A percentile compares a stretch with the other conserved stretches of the same genome.
phyloP scores from a whole-genome alignment of 768 basidiomycete species.

The Podaxis carcinomalis region DNA sequence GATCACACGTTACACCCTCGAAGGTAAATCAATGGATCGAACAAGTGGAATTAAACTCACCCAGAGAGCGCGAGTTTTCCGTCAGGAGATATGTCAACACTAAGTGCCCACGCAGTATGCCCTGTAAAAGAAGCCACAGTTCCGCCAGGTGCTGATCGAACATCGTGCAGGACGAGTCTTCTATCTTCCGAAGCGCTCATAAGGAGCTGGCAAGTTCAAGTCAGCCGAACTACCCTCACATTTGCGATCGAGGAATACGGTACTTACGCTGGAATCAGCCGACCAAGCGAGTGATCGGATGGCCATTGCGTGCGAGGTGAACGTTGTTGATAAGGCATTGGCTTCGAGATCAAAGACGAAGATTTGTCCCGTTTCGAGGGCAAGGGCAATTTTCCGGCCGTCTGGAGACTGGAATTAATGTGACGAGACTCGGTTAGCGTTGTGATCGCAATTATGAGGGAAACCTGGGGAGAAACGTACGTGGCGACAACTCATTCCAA shows the following conservation, averaged over 20 bases:
- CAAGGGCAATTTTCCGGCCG: constrained; percentile 75
- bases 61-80: constrained; percentile 76
- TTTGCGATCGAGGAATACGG: constrained; percentile 11
- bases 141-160: constrained; percentile 71
- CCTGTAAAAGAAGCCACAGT: constrained; percentile 84
- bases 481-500: constrained; percentile 71
- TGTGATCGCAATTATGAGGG: background rate
- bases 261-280: constrained; percentile 75
- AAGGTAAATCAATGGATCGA: background rate
- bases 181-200: constrained; percentile 93
- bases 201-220: constrained; percentile 50
- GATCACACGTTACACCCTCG: constrained; percentile 1
- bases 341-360: constrained; percentile 81
- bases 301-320: constrained; percentile 85
- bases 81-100: constrained; percentile 78
- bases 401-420: constrained; percentile 71
- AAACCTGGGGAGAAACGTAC: constrained; percentile 32
- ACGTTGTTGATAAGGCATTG: constrained; percentile 59
- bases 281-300: constrained; percentile 90
- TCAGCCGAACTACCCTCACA: background rate
- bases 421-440: background rate
- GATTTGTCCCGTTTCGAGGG: constrained; percentile 85
- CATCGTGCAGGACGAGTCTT: constrained; percentile 86
- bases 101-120: constrained; percentile 90
- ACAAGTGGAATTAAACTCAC: constrained; percentile 34